A percentile compares a stretch with the other conserved stretches of the same genome.
Evolutionary conservation across 78 protist genomes (phyloP).

Genomic region (Tieghemostelium lacteum): DNA sequence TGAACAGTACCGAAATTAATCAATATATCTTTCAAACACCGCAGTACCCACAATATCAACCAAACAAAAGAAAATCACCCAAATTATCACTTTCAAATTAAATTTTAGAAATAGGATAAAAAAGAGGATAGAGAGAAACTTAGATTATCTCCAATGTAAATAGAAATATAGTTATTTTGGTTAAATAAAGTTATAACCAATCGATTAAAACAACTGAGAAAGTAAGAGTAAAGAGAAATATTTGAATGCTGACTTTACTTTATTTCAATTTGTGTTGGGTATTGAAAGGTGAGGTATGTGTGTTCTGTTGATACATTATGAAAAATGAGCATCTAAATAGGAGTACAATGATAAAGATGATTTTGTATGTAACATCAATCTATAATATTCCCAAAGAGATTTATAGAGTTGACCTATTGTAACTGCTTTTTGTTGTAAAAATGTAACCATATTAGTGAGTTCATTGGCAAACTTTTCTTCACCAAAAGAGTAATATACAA

Average conservation of each 20-base stretch:
- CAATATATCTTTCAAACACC: not conserved
- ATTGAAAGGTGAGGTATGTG: too few relatives aligned
- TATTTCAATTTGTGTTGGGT: not conserved
- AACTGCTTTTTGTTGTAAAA: constrained; percentile 2
- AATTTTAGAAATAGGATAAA: not conserved
- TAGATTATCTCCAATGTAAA: not conserved
- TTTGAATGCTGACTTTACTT: too few relatives aligned
- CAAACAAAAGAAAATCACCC: too few relatives aligned
- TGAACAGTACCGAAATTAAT: not conserved
- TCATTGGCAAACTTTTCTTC: constrained; percentile 62
- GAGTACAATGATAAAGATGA: constrained; percentile 31
- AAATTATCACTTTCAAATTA: too few relatives aligned
- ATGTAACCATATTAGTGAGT: constrained; percentile 27
- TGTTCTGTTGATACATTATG: constrained; percentile 10
- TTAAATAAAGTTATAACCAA: not conserved
- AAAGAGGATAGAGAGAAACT: not conserved
- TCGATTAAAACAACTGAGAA: not conserved
- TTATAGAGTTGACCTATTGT: constrained; percentile 44
- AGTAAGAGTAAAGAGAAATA: too few relatives aligned
- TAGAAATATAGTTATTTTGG: not conserved
- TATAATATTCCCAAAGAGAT: constrained; percentile 69
- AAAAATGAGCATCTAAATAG: constrained; percentile 73
- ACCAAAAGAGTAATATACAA: constrained; percentile 74
- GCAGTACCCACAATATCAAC: not conserved
- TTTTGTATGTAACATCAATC: constrained; percentile 39